Evolutionary conservation across 1,139 yeast genomes (phyloP).

Genomic region (Suhomyces bolitotheri): DNA sequence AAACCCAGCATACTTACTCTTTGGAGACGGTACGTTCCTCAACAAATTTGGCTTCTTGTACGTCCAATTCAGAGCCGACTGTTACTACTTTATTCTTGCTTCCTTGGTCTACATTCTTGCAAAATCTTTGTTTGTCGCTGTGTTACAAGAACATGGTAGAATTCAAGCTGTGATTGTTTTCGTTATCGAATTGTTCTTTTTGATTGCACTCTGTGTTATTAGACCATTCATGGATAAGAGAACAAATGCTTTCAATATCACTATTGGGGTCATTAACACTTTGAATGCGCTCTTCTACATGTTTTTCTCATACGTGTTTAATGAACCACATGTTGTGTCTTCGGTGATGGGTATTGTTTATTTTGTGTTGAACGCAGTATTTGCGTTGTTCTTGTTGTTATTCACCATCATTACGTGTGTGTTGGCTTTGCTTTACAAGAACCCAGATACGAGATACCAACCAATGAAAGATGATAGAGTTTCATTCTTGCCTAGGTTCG

Average conservation of each 20-base stretch:
- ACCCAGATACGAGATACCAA: slow-evolving; percentile 94
- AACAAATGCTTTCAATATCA: slow-evolving; percentile 87
- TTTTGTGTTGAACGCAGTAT: slow-evolving; percentile 84
- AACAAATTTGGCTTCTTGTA: slow-evolving; percentile 92
- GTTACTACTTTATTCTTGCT: slow-evolving; percentile 77
- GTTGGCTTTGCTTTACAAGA: slow-evolving; percentile 79
- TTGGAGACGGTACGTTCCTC: slow-evolving; percentile 77
- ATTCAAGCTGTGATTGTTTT: slow-evolving; percentile 79
- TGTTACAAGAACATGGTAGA: slow-evolving; percentile 76
- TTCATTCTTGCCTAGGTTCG: slow-evolving; percentile 70
- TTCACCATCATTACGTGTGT: slow-evolving; percentile 87
- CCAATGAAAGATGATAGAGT: slow-evolving; percentile 97
- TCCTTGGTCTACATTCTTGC: slow-evolving; percentile 64
- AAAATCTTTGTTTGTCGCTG: slow-evolving; percentile 83
- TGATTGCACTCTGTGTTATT: slow-evolving; percentile 60
- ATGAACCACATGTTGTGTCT: slow-evolving; percentile 81
- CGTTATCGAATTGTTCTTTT: slow-evolving; percentile 69
- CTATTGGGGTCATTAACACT: slow-evolving; percentile 75
- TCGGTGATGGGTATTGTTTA: slow-evolving; percentile 93
- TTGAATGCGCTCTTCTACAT: slow-evolving; percentile 82
- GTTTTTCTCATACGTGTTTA: slow-evolving; percentile 84
- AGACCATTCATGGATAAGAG: slow-evolving; percentile 95
- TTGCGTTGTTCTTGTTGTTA: slow-evolving; percentile 77
- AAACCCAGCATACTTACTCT: slow-evolving; percentile 89
- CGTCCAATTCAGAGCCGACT: slow-evolving; percentile 86